Percentiles rank a stretch among this genome's conserved stretches.
Conservation (phyloP, 1,284 basidiomycete species). For the Vanrija pseudolonga region DNA sequence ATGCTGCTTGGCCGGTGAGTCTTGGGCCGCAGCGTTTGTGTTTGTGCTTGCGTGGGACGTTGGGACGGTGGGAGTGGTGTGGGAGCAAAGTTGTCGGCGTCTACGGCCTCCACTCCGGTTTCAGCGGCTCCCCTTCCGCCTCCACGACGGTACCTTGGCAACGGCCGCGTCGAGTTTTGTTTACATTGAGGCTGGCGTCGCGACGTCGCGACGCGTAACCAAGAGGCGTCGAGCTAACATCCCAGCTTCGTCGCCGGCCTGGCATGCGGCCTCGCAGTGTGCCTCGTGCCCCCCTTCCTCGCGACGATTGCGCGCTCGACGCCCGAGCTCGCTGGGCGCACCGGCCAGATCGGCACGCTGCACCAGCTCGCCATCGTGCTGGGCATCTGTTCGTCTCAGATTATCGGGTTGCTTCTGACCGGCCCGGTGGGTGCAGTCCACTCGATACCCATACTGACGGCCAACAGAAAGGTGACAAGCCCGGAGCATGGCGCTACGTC, state of each 20-base stretch:
- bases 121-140: not conserved
- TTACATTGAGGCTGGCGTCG: not conserved
- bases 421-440: constrained; percentile 28
- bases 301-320: constrained; percentile 70
- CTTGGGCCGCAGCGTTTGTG: not conserved
- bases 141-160: not conserved
- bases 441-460: not conserved
- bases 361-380: constrained; percentile 83
- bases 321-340: constrained; percentile 20
- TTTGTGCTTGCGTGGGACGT: not conserved
- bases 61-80: no score
- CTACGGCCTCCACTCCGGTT: no score
- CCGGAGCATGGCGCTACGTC: constrained; percentile 65
- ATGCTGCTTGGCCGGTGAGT: constrained; percentile 64
- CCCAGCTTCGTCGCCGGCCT: constrained; percentile 70
- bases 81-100: not conserved
- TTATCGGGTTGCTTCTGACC: constrained; percentile 42
- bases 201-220: not conserved
- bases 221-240: not conserved
- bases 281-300: constrained; percentile 79
- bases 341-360: constrained; percentile 61
- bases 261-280: constrained; percentile 76
- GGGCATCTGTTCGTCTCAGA: constrained; percentile 75
- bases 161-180: not conserved
- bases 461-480: constrained; percentile 38